Evolutionary conservation across 441 rosid genomes (phyloP).

Genomic region (Manihot esculenta): DNA sequence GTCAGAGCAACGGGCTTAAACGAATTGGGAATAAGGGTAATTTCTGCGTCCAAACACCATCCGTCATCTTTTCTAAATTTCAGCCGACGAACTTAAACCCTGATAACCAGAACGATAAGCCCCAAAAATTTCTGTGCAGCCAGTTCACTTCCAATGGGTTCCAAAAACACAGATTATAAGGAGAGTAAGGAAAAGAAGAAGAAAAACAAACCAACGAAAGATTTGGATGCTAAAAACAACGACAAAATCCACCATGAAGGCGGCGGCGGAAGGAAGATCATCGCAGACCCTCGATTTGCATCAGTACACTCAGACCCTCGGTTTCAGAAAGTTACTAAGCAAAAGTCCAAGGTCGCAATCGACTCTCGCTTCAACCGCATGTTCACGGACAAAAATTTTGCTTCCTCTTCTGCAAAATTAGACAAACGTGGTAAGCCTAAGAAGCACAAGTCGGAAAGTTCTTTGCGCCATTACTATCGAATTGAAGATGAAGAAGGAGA

Average conservation of each 20-base stretch:
- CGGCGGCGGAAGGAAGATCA: slow-evolving; percentile 26
- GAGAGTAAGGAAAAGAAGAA: slow-evolving; percentile 19
- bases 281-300: slow-evolving; percentile 66
- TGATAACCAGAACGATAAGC: background rate
- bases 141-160: slow-evolving; percentile 42
- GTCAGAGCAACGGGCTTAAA: too few relatives aligned
- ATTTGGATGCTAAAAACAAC: background rate
- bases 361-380: slow-evolving; percentile 71
- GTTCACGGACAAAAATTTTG: slow-evolving; percentile 58
- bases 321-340: slow-evolving; percentile 42
- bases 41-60: background rate
- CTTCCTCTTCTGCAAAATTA: slow-evolving; percentile 60
- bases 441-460: slow-evolving; percentile 32
- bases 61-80: background rate
- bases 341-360: slow-evolving; percentile 60
- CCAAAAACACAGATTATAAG: slow-evolving; percentile 32
- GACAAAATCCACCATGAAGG: slow-evolving; percentile 3
- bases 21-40: too few relatives aligned
- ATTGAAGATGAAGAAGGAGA: slow-evolving; percentile 37
- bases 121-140: background rate
- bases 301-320: slow-evolving; percentile 68
- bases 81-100: slow-evolving; percentile 7
- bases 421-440: slow-evolving; percentile 69
- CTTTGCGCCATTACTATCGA: slow-evolving; percentile 64
- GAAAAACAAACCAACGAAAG: slow-evolving; percentile 17